Evolutionary conservation across 164 flowering plant species (phyloP).

Genomic region (Magnolia changhungtana): DNA sequence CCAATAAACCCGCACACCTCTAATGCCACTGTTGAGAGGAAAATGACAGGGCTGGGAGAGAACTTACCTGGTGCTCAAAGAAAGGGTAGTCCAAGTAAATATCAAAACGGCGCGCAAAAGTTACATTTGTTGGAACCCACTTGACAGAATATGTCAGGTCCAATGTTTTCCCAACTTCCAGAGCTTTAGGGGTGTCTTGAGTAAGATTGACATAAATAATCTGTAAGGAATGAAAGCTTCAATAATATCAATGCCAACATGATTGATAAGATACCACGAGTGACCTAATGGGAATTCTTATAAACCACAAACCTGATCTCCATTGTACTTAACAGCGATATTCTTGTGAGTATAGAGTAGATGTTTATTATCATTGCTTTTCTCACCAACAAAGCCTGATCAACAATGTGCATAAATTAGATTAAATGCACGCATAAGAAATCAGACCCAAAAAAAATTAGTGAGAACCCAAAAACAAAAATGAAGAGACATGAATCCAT

Average conservation of each 20-base stretch:
- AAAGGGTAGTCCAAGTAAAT: constrained; percentile 96
- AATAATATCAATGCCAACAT: background rate
- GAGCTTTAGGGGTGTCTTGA: constrained; percentile 69
- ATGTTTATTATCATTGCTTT: constrained; percentile 66
- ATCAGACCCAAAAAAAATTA: background rate
- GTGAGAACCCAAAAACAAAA: constrained; percentile 2
- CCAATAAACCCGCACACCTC: background rate
- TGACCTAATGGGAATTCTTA: background rate
- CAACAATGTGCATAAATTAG: background rate
- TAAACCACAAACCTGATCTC: constrained; percentile 66
- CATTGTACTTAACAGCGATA: constrained; percentile 63
- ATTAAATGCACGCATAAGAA: background rate
- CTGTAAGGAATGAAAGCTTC: constrained; percentile 37
- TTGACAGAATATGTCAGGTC: constrained; percentile 87
- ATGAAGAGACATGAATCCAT: constrained; percentile 24
- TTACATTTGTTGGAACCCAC: constrained; percentile 69
- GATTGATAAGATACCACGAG: background rate
- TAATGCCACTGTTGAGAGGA: background rate
- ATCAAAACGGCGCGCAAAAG: constrained; percentile 94
- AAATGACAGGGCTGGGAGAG: background rate
- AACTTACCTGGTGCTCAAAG: constrained; percentile 93
- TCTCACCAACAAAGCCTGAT: constrained; percentile 92
- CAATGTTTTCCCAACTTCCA: constrained; percentile 67
- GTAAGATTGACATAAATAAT: constrained; percentile 93
- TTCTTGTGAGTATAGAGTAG: constrained; percentile 77